Evolutionary conservation across 495 filamentous ascomycete genomes (phyloP).

Genomic region (Penicillium simplicissimum): DNA sequence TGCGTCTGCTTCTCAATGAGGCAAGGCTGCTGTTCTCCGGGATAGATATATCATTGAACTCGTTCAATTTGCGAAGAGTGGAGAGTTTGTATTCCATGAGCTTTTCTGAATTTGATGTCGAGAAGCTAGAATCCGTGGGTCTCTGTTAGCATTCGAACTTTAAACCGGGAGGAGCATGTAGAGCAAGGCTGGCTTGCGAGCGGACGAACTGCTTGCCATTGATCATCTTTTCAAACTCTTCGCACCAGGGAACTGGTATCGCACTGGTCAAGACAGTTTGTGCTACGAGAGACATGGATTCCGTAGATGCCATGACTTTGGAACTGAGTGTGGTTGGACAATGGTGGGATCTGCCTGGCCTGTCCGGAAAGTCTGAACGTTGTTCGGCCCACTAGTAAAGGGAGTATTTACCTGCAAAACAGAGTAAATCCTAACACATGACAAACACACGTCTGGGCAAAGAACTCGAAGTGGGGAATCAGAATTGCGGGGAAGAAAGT

Average conservation of each 20-base stretch:
- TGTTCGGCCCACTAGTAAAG: not conserved
- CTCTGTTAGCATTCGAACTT: not conserved
- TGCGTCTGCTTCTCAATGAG: slow-evolving; percentile 1
- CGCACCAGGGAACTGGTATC: not conserved
- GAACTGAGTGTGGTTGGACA: not conserved
- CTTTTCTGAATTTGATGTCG: slow-evolving; percentile 10
- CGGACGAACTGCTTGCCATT: slow-evolving; percentile 1
- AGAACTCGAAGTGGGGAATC: not conserved
- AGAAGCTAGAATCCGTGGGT: slow-evolving; percentile 2
- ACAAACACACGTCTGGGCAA: not conserved
- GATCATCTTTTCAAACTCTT: slow-evolving; percentile 4
- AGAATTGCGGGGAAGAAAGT: not conserved
- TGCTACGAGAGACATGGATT: not conserved
- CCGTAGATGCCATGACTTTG: not conserved
- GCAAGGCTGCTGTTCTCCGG: slow-evolving; percentile 3
- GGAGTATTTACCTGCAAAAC: not conserved
- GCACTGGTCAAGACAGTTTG: not conserved
- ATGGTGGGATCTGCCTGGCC: not conserved
- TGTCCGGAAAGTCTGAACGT: not conserved
- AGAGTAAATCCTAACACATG: not conserved
- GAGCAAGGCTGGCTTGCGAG: not conserved
- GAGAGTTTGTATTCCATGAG: slow-evolving; percentile 6
- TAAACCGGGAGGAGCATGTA: not conserved
- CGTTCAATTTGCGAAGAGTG: not conserved
- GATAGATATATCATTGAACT: slow-evolving; percentile 3